Conservation (phyloP, 495 filamentous ascomycete species). For the Durotheca rogersii region DNA sequence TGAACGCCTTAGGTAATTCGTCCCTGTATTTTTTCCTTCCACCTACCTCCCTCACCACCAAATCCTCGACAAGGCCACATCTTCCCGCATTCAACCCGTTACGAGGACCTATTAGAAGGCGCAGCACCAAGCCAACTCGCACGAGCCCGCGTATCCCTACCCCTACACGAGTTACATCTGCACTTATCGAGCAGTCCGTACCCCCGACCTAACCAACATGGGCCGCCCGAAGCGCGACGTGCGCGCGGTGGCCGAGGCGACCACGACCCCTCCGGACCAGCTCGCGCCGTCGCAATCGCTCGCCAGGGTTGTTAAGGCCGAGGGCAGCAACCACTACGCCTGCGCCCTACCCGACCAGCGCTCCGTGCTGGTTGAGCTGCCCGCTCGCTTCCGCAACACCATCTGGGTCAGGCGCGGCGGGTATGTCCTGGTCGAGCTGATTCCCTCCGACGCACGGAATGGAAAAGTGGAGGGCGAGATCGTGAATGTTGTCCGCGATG, state of each 20-base stretch:
- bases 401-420: constrained; percentile 88
- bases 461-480: constrained; percentile 88
- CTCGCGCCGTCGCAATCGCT: constrained; percentile 67
- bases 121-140: too few species aligned
- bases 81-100: not conserved
- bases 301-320: constrained; percentile 72
- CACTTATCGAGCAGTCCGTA: too few species aligned
- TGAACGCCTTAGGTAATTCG: too few species aligned
- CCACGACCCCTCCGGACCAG: constrained; percentile 67
- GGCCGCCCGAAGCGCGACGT: constrained; percentile 72
- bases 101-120: too few species aligned
- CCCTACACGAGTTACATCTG: too few species aligned
- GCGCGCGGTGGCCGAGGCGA: constrained; percentile 71
- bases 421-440: constrained; percentile 79
- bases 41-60: not conserved
- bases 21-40: not conserved
- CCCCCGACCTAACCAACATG: constrained; percentile 61
- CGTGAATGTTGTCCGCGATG: constrained; percentile 86
- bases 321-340: constrained; percentile 84
- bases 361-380: constrained; percentile 71
- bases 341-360: constrained; percentile 62
- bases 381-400: constrained; percentile 77
- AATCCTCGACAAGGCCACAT: not conserved
- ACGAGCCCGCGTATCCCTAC: too few species aligned
- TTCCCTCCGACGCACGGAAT: constrained; percentile 59